Evolutionary conservation across 2,329 filamentous ascomycete genomes (phyloP).

Genomic region (Paecilomyces dactylethromorphus): DNA sequence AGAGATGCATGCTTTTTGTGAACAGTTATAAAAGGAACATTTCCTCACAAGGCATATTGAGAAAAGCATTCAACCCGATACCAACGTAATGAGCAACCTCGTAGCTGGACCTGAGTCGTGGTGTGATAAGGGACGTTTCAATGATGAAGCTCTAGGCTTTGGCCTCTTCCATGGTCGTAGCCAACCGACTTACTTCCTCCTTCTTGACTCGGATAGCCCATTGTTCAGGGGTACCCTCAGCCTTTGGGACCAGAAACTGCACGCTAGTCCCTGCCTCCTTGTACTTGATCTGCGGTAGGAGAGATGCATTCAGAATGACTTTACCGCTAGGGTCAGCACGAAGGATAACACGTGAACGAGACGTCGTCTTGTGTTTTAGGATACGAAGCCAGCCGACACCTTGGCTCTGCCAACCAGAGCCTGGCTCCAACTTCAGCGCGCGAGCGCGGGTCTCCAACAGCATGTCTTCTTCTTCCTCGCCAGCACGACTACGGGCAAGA

Average conservation of each 20-base stretch:
- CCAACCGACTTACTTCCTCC: constrained; percentile 45
- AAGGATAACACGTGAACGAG: constrained; percentile 60
- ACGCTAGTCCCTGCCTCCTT: constrained; percentile 46
- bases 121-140: constrained; percentile 49
- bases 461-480: constrained; percentile 66
- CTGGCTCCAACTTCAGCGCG: constrained; percentile 54
- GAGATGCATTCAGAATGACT: constrained; percentile 63
- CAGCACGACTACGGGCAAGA: constrained; percentile 59
- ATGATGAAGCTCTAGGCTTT: constrained; percentile 27
- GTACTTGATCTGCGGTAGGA: constrained; percentile 59
- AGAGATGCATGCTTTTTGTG: not conserved
- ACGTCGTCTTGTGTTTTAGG: constrained; percentile 65
- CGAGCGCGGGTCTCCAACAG: constrained; percentile 67
- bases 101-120: not conserved
- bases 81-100: not conserved
- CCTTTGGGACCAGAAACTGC: constrained; percentile 43
- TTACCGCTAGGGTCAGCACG: constrained; percentile 70
- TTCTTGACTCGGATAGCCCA: constrained; percentile 69
- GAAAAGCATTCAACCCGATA: not conserved
- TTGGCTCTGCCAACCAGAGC: constrained; percentile 57
- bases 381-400: constrained; percentile 67
- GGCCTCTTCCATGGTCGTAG: constrained; percentile 40
- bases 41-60: not conserved
- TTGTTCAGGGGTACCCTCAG: constrained; percentile 56
- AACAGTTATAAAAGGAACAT: not conserved